A percentile compares a stretch with the other conserved stretches of the same genome.
phyloP scores from a whole-genome alignment of 179 eudicot species.

The Carnegiea gigantea region DNA sequence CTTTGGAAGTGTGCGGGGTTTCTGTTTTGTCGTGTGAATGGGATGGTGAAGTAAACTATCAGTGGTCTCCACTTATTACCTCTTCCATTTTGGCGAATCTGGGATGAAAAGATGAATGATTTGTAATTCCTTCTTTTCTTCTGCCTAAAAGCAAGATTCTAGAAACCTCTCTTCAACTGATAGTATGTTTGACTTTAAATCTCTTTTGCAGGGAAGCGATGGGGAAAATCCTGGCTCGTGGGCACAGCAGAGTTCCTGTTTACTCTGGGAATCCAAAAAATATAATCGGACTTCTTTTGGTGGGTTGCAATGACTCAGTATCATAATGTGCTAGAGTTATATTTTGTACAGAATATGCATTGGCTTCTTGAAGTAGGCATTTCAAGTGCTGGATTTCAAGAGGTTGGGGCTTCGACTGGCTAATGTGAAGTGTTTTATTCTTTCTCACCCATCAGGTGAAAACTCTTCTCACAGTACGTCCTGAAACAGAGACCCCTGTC shows the following conservation, averaged over 20 bases:
- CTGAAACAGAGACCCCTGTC: constrained; percentile 95
- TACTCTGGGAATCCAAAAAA: constrained; percentile 74
- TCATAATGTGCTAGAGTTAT: constrained; percentile 8
- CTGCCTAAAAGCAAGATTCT: not conserved
- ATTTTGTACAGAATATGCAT: not conserved
- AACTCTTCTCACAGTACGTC: constrained; percentile 87
- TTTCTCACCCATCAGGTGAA: constrained; percentile 55
- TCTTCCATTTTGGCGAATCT: not conserved
- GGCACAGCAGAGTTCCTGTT: constrained; percentile 94
- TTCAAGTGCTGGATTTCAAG: not conserved
- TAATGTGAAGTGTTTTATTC: not conserved
- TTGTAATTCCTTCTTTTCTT: not conserved
- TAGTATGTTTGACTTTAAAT: constrained; percentile 3
- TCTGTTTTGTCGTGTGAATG: not conserved
- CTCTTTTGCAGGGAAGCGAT: constrained; percentile 73
- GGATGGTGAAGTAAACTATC: not conserved
- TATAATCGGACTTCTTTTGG: constrained; percentile 87
- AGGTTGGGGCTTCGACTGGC: not conserved
- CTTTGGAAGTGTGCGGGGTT: not conserved
- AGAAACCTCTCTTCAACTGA: not conserved
- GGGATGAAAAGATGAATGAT: not conserved
- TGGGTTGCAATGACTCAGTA: constrained; percentile 30
- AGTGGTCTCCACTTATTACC: not conserved
- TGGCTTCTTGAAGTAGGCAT: constrained; percentile 4
- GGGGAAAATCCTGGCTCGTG: constrained; percentile 87